Evolutionary conservation across 768 basidiomycete species (phyloP).

Genomic region (Lactifluus echinatus): DNA sequence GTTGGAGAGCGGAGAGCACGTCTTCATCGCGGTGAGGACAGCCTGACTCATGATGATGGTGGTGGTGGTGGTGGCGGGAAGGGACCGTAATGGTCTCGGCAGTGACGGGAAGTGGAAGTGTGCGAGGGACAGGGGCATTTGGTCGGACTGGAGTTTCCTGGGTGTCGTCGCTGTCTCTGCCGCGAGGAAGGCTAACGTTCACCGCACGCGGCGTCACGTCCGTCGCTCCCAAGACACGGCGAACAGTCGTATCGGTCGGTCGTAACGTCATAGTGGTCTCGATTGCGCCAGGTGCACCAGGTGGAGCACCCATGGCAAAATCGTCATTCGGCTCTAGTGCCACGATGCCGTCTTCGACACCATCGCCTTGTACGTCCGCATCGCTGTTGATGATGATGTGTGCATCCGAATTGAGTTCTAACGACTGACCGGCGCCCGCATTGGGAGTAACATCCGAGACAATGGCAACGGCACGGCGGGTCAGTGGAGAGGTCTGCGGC

Average conservation of each 20-base stretch:
- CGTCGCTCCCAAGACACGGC: slow-evolving; percentile 27
- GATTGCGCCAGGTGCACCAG: slow-evolving; percentile 83
- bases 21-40: slow-evolving; percentile 90
- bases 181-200: slow-evolving; percentile 43
- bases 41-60: slow-evolving; percentile 33
- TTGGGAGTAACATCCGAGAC: slow-evolving; percentile 31
- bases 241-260: slow-evolving; percentile 15
- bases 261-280: slow-evolving; percentile 25
- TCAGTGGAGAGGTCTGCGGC: slow-evolving; percentile 26
- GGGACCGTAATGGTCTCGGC: slow-evolving; percentile 15
- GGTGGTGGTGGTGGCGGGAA: slow-evolving; percentile 26
- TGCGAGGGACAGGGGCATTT: slow-evolving; percentile 17
- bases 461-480: slow-evolving; percentile 40
- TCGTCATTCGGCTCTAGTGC: slow-evolving; percentile 76
- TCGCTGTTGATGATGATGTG: slow-evolving; percentile 46
- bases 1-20: slow-evolving; percentile 81
- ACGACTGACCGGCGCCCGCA: slow-evolving; percentile 27
- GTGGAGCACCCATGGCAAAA: slow-evolving; percentile 85
- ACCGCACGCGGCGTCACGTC: slow-evolving; percentile 56
- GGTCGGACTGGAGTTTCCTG: slow-evolving; percentile 19
- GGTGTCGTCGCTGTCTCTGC: slow-evolving; percentile 19
- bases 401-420: slow-evolving; percentile 38
- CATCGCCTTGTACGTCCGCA: slow-evolving; percentile 36
- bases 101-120: slow-evolving; percentile 16
- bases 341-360: slow-evolving; percentile 70